Evolutionary conservation across 805 yeast species (phyloP).

Genomic region (Metschnikowia cerradonensis): DNA sequence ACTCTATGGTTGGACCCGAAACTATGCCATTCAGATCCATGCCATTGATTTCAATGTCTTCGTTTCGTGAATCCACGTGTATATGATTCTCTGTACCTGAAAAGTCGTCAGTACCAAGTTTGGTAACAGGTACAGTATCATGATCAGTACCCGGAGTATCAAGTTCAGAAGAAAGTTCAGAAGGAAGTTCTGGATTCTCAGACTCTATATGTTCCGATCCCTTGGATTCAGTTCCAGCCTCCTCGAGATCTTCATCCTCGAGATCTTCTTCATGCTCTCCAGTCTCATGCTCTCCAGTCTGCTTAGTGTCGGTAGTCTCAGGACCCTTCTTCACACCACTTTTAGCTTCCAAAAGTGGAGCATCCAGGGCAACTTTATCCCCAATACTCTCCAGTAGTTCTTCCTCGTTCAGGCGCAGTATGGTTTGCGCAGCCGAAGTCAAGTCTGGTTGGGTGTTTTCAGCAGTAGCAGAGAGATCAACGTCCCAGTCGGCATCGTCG

Average conservation of each 20-base stretch:
- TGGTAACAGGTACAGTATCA: neutral
- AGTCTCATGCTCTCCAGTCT: neutral
- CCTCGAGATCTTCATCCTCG: neutral
- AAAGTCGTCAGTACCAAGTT: neutral
- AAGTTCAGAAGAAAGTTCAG: neutral
- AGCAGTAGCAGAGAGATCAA: neutral
- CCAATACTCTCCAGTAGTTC: neutral
- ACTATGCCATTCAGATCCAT: neutral
- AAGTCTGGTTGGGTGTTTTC: neutral
- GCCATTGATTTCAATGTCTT: neutral
- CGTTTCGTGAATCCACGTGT: no score
- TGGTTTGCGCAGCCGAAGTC: neutral
- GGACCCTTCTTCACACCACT: no score
- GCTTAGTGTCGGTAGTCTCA: no score
- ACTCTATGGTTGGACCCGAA: neutral
- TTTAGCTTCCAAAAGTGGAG: no score
- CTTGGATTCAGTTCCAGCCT: neutral
- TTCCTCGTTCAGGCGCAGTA: neutral
- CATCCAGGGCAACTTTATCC: no score
- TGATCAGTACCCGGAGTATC: no score
- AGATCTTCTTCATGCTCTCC: neutral
- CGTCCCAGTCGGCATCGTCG: conserved; percentile 3
- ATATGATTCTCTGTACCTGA: no score
- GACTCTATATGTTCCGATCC: no score
- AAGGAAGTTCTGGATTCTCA: no score